Percentiles rank a stretch among this genome's conserved stretches.
Conservation (phyloP, 2,329 filamentous ascomycete genomes). For the Macrophomina tecta region DNA sequence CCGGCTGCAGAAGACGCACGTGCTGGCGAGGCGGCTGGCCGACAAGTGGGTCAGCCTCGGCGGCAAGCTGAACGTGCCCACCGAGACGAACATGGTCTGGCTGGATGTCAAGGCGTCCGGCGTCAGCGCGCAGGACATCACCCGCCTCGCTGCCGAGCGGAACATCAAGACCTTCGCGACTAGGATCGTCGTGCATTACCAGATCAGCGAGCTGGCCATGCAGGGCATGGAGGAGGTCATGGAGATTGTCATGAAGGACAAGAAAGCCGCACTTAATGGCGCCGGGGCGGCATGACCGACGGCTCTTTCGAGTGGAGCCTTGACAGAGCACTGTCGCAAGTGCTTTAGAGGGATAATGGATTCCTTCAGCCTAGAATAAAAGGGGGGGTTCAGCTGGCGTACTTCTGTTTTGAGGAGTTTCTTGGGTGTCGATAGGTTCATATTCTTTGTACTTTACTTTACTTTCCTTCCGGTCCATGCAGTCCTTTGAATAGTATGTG, state of each 20-base stretch:
- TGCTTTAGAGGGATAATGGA: too few species aligned
- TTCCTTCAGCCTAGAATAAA: too few species aligned
- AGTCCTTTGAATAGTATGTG: too few species aligned
- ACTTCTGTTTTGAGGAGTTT: too few species aligned
- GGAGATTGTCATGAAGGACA: constrained; percentile 10
- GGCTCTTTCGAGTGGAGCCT: neutral
- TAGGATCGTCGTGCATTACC: constrained; percentile 72
- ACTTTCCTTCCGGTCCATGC: too few species aligned
- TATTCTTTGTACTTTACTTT: too few species aligned
- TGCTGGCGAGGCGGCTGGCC: constrained; percentile 66
- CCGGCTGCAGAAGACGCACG: constrained; percentile 65
- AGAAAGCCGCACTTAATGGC: neutral
- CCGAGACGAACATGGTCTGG: constrained; percentile 95
- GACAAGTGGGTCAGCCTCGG: constrained; percentile 72
- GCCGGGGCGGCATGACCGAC: neutral
- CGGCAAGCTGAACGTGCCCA: constrained; percentile 70
- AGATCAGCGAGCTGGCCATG: constrained; percentile 72
- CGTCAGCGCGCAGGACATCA: constrained; percentile 59
- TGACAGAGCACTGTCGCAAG: too few species aligned
- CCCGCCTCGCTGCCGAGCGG: constrained; percentile 60
- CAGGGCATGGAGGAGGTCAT: constrained; percentile 32
- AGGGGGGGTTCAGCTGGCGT: too few species aligned
- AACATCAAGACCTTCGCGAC: constrained; percentile 64
- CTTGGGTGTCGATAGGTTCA: too few species aligned
- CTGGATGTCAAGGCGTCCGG: constrained; percentile 71